Percentiles rank a stretch among this genome's conserved stretches.
Evolutionary conservation across 345 rosid genomes (phyloP).

Genomic region (Syzygium aqueum): DNA sequence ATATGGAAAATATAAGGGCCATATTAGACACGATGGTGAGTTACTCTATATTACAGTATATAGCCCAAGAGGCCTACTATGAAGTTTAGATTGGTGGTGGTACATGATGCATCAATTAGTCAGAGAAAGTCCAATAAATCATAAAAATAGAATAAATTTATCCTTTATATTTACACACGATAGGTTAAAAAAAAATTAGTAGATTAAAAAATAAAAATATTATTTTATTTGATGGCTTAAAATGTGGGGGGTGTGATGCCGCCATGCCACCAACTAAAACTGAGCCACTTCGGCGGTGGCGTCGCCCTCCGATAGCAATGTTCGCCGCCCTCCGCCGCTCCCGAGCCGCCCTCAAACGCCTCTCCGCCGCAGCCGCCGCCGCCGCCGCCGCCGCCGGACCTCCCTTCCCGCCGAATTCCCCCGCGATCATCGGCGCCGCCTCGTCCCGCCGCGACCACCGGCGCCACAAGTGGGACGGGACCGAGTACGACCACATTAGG

Average conservation of each 20-base stretch:
- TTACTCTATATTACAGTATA: no score
- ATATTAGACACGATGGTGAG: background rate
- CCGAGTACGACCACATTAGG: slow-evolving; percentile 54
- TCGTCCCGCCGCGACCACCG: background rate
- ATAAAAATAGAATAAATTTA: background rate
- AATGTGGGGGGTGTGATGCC: background rate
- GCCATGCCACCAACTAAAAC: background rate
- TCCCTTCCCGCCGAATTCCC: background rate
- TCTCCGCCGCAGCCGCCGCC: background rate
- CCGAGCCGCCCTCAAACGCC: slow-evolving; percentile 8
- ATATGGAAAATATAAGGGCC: background rate
- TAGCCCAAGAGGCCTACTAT: no score
- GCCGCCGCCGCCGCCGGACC: background rate
- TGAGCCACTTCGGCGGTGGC: background rate
- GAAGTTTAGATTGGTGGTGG: no score
- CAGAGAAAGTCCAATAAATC: background rate
- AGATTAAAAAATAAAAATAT: background rate
- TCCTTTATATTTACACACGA: background rate
- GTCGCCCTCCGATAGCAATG: background rate
- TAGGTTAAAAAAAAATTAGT: background rate
- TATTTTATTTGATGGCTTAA: background rate
- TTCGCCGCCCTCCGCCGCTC: slow-evolving; percentile 19
- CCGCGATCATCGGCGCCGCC: background rate
- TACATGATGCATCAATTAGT: no score
- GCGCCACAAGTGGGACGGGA: slow-evolving; percentile 27